These are phyloP conservation scores for Trichoderma asperellum DNA, from an alignment of 2,329 filamentous ascomycete species.

Conservation along the genomic window DNA sequence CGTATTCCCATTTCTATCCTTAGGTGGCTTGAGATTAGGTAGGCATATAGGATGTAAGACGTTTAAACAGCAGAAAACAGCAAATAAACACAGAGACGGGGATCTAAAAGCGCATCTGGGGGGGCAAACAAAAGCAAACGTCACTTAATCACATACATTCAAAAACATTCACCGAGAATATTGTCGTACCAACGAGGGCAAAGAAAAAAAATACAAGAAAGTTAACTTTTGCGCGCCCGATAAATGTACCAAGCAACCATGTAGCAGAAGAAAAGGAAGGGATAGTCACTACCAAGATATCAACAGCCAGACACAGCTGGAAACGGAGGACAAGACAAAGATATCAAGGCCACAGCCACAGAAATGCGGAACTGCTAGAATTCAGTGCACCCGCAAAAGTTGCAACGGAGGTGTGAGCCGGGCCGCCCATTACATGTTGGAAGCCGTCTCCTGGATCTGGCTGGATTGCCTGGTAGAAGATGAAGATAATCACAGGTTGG, in stretches of 20 bases:
- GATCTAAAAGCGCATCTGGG: background rate
- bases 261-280: background rate
- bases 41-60: background rate
- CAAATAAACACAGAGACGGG: constrained; percentile 4
- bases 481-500: background rate
- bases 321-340: background rate
- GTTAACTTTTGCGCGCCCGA: background rate
- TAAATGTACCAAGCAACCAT: background rate
- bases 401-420: constrained; percentile 2
- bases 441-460: constrained; percentile 4
- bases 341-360: background rate
- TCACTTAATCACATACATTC: constrained; percentile 3
- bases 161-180: background rate
- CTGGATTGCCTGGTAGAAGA: background rate
- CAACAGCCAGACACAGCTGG: no score
- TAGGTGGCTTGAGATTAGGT: background rate
- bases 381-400: background rate
- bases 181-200: background rate
- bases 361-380: background rate
- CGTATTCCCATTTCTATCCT: background rate
- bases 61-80: background rate
- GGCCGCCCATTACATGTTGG: constrained; percentile 4
- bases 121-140: constrained; percentile 7
- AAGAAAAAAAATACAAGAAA: background rate
- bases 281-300: background rate